Percentiles rank a stretch among this genome's conserved stretches.
These are phyloP conservation scores for Penicillium sp. DNA, from an alignment of 2,329 filamentous ascomycete genomes.

Conservation along the genomic window DNA sequence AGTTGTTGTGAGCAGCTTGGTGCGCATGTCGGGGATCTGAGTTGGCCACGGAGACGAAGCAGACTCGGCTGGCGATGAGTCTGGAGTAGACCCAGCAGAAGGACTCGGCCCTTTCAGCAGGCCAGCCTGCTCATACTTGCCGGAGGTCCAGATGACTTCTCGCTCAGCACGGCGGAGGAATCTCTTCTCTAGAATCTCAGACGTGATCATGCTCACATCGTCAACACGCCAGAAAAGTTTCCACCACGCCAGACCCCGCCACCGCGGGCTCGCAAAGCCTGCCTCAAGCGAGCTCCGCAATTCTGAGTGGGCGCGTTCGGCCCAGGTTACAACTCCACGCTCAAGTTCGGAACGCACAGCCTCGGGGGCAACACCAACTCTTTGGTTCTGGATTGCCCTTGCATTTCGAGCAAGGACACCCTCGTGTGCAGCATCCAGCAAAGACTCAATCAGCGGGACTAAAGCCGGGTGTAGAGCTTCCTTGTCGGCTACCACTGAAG, in stretches of 20 bases:
- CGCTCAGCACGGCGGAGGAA: conserved; percentile 79
- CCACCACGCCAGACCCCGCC: conserved; percentile 86
- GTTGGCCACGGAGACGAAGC: conserved; percentile 61
- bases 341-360: conserved; percentile 53
- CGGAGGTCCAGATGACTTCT: conserved; percentile 77
- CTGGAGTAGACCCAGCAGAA: conserved; percentile 9
- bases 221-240: conserved; percentile 94
- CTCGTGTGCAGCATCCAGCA: conserved; percentile 51
- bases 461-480: conserved; percentile 63
- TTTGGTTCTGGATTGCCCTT: conserved; percentile 30
- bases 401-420: conserved; percentile 30
- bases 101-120: conserved; percentile 38
- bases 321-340: conserved; percentile 65
- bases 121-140: conserved; percentile 67
- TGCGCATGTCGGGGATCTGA: conserved; percentile 69
- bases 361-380: conserved; percentile 40
- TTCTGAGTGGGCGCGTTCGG: conserved; percentile 76
- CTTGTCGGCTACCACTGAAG: conserved; percentile 33
- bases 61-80: conserved; percentile 8
- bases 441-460: conserved; percentile 62
- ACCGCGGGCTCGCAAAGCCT: conserved; percentile 71
- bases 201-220: conserved; percentile 79
- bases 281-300: conserved; percentile 74
- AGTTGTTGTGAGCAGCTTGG: conserved; percentile 62
- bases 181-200: conserved; percentile 70